Evolutionary conservation across 306 rosid species (phyloP), one percentile per base, ranked within the genome.

Genomic region (Lupinus albus): DNA sequence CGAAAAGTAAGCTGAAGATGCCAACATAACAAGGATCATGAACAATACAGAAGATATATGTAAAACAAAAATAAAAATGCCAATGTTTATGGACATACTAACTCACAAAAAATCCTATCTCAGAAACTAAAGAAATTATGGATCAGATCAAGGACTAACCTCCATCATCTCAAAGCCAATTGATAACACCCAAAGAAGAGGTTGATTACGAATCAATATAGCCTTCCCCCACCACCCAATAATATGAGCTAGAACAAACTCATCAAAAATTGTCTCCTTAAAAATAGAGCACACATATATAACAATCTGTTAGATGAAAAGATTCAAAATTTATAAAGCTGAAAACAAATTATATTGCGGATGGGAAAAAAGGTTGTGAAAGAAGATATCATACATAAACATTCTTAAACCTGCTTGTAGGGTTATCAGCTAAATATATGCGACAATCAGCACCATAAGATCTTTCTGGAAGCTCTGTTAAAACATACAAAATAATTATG

Each of bases 201-300:
- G 95, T 75, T 94, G 99, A 76, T 94, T 94, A 39, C 99, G 99
- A 67, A 94, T 88, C 96, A 94, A 73, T 79, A 94, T 94, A 36
- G 99, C 99, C 72, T 94, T 94, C 5, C 99, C 97, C 99, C 99
- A 94, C 99, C 99, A 94, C 15, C 99, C 99, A 78, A 94, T 87
- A 49, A 94, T 85, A 81, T 94, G 99, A 78, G 99, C 99, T 1
- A 83, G 68, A 71, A 90, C 99, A 84, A 94, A 94, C 75, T 94
- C 99, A 73, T 94, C 99, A 77, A 94, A 90, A 83, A 94, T 90
- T 16, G 97, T 90, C 46, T 88, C 99, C 99, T 94, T 51, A 4
- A 72, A 73, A 60, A 66, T 35, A 18, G 32, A 55, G 15, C 57
- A 38, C 7, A 35, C 30, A 52, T 16, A 67, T 46, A 57, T 61